Conservation (phyloP, 192 early-diverging fungal species). For the Backusella circina region DNA sequence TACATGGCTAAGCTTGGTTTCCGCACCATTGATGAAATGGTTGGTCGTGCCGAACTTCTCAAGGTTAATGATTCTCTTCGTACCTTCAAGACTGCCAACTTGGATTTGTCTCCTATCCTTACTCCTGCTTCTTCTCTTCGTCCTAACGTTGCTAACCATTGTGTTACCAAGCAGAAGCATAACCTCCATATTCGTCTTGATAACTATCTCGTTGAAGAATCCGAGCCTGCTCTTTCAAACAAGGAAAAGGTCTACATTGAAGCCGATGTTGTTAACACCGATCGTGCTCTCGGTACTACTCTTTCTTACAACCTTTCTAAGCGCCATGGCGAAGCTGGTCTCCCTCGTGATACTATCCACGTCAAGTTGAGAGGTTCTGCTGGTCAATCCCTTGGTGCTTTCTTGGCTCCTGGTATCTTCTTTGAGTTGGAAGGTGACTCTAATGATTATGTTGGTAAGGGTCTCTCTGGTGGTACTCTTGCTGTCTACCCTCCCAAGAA, state of each 20-base stretch:
- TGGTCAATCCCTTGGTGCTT: slow-evolving; percentile 95
- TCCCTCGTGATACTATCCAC: slow-evolving; percentile 86
- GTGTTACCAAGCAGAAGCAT: slow-evolving; percentile 85
- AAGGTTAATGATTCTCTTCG: slow-evolving; percentile 69
- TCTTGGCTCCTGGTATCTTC: slow-evolving; percentile 84
- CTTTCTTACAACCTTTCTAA: slow-evolving; percentile 88
- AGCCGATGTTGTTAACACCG: slow-evolving; percentile 84
- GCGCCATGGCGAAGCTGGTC: slow-evolving; percentile 70
- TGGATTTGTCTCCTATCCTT: slow-evolving; percentile 85
- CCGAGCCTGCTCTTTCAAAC: slow-evolving; percentile 64
- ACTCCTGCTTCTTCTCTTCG: slow-evolving; percentile 84
- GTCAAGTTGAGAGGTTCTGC: slow-evolving; percentile 87
- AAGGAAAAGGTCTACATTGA: slow-evolving; percentile 55
- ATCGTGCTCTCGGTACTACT: slow-evolving; percentile 91
- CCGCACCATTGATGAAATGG: slow-evolving; percentile 94
- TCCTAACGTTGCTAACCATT: slow-evolving; percentile 83
- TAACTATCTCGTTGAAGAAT: slow-evolving; percentile 82
- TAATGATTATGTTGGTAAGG: slow-evolving; percentile 99
- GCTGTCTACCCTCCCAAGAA: slow-evolving; percentile 87
- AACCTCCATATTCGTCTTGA: slow-evolving; percentile 83
- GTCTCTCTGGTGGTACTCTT: slow-evolving; percentile 90
- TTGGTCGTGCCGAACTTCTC: slow-evolving; percentile 87
- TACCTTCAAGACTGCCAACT: slow-evolving; percentile 80
- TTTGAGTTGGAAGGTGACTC: slow-evolving; percentile 96
- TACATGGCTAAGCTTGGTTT: slow-evolving; percentile 95